Conservation (phyloP, 305 asterid genomes). For the Solanum aculeatissimum region DNA sequence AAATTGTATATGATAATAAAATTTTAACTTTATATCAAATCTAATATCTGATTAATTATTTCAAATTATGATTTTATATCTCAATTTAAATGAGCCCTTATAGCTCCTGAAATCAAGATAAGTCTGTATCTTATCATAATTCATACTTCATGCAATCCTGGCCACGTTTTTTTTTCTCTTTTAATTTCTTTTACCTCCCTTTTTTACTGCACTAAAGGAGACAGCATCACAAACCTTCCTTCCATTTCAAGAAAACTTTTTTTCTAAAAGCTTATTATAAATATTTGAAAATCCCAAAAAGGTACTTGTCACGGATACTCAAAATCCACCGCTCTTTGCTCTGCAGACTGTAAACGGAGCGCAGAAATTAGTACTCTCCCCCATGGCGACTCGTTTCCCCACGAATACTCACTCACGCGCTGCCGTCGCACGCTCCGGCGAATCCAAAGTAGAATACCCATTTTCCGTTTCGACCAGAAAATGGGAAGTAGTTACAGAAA, state of each 20-base stretch:
- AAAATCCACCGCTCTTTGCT: conserved; percentile 12
- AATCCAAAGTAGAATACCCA: conserved; percentile 15
- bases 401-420: conserved; percentile 16
- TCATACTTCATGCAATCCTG: not conserved
- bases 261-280: not conserved
- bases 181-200: not conserved
- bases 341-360: not conserved
- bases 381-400: conserved; percentile 44
- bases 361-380: not conserved
- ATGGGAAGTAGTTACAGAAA: not conserved
- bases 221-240: conserved; percentile 47
- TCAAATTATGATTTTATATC: not conserved
- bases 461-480: conserved; percentile 9
- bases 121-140: not conserved
- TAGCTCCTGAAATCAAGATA: not conserved
- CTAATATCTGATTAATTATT: too few relatives aligned
- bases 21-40: too few relatives aligned
- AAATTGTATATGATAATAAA: too few relatives aligned
- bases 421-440: conserved; percentile 33
- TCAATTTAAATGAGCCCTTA: not conserved
- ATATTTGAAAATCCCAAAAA: not conserved
- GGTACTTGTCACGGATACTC: conserved; percentile 5
- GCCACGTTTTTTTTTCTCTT: not conserved
- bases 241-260: conserved; percentile 39
- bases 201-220: not conserved